Base-by-base conservation (phyloP, 2,329 filamentous ascomycete species). In the Pseudogymnoascus sp. region DNA sequence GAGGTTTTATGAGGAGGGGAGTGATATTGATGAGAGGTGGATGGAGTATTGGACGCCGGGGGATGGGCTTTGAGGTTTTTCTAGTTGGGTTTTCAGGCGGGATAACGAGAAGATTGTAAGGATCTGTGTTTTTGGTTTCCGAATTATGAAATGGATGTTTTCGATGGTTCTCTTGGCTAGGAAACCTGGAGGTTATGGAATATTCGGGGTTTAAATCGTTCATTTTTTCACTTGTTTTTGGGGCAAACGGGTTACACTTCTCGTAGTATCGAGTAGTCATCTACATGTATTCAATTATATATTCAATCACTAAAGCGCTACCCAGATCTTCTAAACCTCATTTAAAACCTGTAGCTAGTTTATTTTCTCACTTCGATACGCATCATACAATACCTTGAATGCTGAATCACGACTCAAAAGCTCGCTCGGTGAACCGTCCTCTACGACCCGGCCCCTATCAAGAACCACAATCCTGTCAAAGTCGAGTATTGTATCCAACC, bases 381-480 rank as follows among this genome's bases (percentile, higher is more conserved):
- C 57, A 26, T 60, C 59, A 39, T 61, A 61, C 60, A 63, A 35
- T 28, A 39, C 57, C 60, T 58, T 61, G 26, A 64, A 64, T 19
- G 48, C 59, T 2, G 57, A 60, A 9, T 61, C 37, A 15, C 23
- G 41, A 12, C 23, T 35, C 39, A 95, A 79, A 58, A 96, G 76
- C 65, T 89, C 84, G 76, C 85, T 91, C 0, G 92, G 92, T 66
- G 92, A 86, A 12, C 84, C 92, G 69, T 82, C 96, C 74, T 96
- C 91, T 7, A 92, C 79, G 15, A 96, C 85, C 63, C 82, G 75
- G 12, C 74, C 73, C 52, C 69, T 59, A 63, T 78, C 74, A 67
- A 81, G 73, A 5, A 81, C 76, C 1, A 75, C 72, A 37, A 81
- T 74, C 56, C 71, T 73, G 65, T 81, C 78, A 68, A 77, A 80